Conservation (phyloP, 2,329 filamentous ascomycete genomes). For the Botrytis sinoallii region DNA sequence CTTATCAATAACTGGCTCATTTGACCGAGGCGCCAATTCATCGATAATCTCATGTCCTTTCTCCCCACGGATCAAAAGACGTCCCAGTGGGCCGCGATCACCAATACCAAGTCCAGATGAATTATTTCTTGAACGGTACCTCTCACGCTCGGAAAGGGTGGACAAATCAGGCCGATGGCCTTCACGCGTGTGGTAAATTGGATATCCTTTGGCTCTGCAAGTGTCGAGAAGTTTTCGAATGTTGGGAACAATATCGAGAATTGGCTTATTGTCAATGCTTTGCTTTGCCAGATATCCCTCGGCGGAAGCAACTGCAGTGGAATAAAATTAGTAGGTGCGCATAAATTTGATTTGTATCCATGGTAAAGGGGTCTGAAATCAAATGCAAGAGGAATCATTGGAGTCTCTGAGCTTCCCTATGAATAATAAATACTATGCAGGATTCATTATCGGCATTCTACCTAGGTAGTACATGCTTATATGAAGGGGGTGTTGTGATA, state of each 20-base stretch:
- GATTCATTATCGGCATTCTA: background rate
- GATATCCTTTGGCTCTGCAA: conserved; percentile 42
- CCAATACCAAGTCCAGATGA: conserved; percentile 48
- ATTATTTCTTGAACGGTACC: conserved; percentile 51
- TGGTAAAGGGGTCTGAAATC: background rate
- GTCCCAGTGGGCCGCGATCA: conserved; percentile 52
- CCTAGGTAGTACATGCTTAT: background rate
- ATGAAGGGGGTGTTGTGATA: background rate
- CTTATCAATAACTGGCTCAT: conserved; percentile 39
- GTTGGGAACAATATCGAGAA: conserved; percentile 45
- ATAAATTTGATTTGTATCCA: background rate
- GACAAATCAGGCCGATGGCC: conserved; percentile 54
- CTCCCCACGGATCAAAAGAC: conserved; percentile 57
- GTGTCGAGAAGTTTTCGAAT: conserved; percentile 42
- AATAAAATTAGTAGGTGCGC: background rate
- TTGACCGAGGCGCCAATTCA: conserved; percentile 36
- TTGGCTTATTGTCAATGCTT: conserved; percentile 43
- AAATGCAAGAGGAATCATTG: background rate
- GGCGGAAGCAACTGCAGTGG: conserved; percentile 7
- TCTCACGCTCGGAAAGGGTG: conserved; percentile 54
- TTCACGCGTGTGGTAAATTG: conserved; percentile 51
- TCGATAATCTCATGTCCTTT: conserved; percentile 55
- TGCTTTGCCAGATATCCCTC: conserved; percentile 46
- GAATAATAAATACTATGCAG: background rate
- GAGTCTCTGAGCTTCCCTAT: background rate